Conservation (phyloP, 495 filamentous ascomycete species). For the Neurospora tetrasperma region DNA sequence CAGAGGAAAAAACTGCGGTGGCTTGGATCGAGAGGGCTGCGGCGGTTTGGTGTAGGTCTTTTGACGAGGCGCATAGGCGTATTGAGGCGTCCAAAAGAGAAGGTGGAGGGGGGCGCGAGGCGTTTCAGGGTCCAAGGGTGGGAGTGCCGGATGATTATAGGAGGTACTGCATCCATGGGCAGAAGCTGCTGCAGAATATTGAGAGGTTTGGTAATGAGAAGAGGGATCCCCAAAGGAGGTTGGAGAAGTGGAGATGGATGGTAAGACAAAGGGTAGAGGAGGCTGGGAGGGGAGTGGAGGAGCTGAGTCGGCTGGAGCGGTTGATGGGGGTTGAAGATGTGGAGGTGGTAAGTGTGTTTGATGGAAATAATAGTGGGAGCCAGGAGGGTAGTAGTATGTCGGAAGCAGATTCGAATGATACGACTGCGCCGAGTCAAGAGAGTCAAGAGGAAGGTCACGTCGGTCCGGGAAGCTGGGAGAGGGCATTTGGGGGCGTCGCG, state of each 20-base stretch:
- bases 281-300: not conserved
- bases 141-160: conserved; percentile 64
- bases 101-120: too few species aligned
- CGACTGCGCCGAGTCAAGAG: conserved; percentile 22
- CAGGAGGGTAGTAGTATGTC: conserved; percentile 42
- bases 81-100: not conserved
- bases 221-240: conserved; percentile 18
- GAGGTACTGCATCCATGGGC: conserved; percentile 58
- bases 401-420: conserved; percentile 30
- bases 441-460: conserved; percentile 11
- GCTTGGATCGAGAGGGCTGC: conserved; percentile 56
- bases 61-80: conserved; percentile 44
- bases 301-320: not conserved
- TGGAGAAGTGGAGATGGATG: conserved; percentile 30
- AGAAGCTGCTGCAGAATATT: conserved; percentile 42
- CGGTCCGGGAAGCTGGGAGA: conserved; percentile 14
- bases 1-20: conserved; percentile 44
- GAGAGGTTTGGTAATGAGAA: conserved; percentile 35
- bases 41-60: conserved; percentile 51
- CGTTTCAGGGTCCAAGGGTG: conserved; percentile 23
- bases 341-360: not conserved
- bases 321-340: not conserved
- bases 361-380: not conserved
- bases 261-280: conserved; percentile 39
- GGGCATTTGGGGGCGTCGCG: conserved; percentile 3